Base-by-base conservation (phyloP, 1,284 basidiomycete species). In the Puccinia triticina region DNA sequence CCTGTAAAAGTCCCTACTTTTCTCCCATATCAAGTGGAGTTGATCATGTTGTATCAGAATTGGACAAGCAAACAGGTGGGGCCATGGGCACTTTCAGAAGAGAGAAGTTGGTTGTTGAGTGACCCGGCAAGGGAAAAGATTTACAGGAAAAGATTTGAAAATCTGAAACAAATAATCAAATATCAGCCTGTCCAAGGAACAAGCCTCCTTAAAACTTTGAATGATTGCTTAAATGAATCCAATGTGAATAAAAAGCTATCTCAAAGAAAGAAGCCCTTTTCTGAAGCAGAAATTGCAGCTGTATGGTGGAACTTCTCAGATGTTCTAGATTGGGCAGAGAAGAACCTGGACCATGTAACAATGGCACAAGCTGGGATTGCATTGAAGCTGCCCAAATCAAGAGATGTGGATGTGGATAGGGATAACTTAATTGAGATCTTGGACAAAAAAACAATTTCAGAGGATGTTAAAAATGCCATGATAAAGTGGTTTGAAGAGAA, bases 281-380 rank as follows among this genome's bases (percentile, higher is more conserved):
- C 26, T 23, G 5, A 57, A 57, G 21, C 55, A 57, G 21, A n/a
- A 23, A 5, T n/a, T 7, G 55, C 4, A n/a, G 4, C 21, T n/a
- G 23, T 57, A n/a, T 57, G 55, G 55, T 57, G 55, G 55, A 57
- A 57, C 21, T 18, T 57, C 55, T 57, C 55, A 23, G 55, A 57
- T 57, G 23, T 18, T 29, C 21, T 57, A n/a, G 55, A 57, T 7
- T 57, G 55, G 55, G 55, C 55, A 29, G 55, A 57, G 21, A 5
- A 5, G 8, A 29, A 29, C 26, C 21, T 57, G 55, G 55, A 57
- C 21, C 55, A 23, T n/a, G 23, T 57, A 5, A 57, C 55, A 57
- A 57, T 57, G 55, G 55, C 16, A 57, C 21, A 57, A 29, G 21
- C 26, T 57, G 55, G 55, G 8, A 5, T n/a, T 7, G 55, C 5